Base-by-base conservation (phyloP, 768 basidiomycete genomes). In the Candolleomyces efflorescens region DNA sequence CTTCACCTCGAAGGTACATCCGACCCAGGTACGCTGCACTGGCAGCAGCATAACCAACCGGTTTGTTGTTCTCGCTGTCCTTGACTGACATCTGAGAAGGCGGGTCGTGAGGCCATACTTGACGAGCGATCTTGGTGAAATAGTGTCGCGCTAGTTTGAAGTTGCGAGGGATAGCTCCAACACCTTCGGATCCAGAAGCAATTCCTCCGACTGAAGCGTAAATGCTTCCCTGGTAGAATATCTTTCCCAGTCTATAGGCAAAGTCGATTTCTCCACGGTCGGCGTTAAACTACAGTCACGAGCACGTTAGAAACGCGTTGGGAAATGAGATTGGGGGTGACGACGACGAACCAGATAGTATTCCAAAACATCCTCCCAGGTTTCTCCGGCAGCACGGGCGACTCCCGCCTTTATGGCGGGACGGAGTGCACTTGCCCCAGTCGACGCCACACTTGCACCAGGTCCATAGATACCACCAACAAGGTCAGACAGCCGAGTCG, bases 191-290 rank as follows among this genome's bases (percentile, higher is more conserved):
- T 15, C 94, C 92, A 1, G 91, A 94, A 2, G 81, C 83, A 41
- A 90, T 85, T 10, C 96, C 95, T 3, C 93, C 93, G 13, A 78
- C 70, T 10, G 83, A 76, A 5, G 82, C 79, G 66, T 97, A 98
- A 37, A 98, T 89, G 58, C 91, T 94, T 17, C 97, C 97, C 67
- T 94, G 90, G 67, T 99, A 98, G 73, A 89, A 96, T 10, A 98
- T 90, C 72, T 92, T 89, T n/a, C 94, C 97, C 2, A 98, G 81
- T 15, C 92, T 85, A 71, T 90, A 94, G 2, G 94, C 93, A 68
- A 92, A 96, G 61, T 89, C 86, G 52, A 84, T 84, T 63, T 94
- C 92, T 24, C 92, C 93, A 24, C 94, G 85, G 64, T 98, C 94
- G 5, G 96, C 92, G 52, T 98, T 97, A 72, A 96, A 99, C 89